These are phyloP conservation scores for Akebia trifoliata DNA, from an alignment of 164 flowering plant genomes.

Conservation along the genomic window DNA sequence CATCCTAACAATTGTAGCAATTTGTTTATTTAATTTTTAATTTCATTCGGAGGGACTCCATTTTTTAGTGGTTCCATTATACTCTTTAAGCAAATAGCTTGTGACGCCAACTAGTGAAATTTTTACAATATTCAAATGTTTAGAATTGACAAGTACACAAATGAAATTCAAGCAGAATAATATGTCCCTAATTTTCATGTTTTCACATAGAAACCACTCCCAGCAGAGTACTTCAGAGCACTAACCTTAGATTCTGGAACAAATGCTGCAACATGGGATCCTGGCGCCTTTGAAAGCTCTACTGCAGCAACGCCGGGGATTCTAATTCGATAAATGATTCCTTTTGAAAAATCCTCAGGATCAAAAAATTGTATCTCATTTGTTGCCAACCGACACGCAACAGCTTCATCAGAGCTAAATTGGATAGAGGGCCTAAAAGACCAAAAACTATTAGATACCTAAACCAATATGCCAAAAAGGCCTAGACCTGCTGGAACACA, in stretches of 20 bases:
- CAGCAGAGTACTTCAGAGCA: background rate
- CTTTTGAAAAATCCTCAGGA: conserved; percentile 69
- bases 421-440: conserved; percentile 67
- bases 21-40: background rate
- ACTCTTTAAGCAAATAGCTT: too few species aligned
- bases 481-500: too few species aligned
- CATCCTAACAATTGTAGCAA: background rate
- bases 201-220: background rate
- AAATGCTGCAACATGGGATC: conserved; percentile 78
- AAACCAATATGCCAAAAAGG: too few species aligned
- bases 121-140: too few species aligned
- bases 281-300: conserved; percentile 78
- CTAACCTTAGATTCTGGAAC: conserved; percentile 91
- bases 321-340: conserved; percentile 56
- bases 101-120: too few species aligned
- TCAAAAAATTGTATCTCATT: conserved; percentile 91
- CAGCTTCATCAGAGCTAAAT: conserved; percentile 81
- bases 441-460: too few species aligned
- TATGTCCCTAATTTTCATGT: background rate
- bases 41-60: too few species aligned
- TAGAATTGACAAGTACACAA: too few species aligned
- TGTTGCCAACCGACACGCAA: conserved; percentile 88
- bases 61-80: too few species aligned
- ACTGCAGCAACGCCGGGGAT: conserved; percentile 76
- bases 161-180: background rate